phyloP scores from a whole-genome alignment of 768 basidiomycete species.

The Scleroderma bovista region DNA sequence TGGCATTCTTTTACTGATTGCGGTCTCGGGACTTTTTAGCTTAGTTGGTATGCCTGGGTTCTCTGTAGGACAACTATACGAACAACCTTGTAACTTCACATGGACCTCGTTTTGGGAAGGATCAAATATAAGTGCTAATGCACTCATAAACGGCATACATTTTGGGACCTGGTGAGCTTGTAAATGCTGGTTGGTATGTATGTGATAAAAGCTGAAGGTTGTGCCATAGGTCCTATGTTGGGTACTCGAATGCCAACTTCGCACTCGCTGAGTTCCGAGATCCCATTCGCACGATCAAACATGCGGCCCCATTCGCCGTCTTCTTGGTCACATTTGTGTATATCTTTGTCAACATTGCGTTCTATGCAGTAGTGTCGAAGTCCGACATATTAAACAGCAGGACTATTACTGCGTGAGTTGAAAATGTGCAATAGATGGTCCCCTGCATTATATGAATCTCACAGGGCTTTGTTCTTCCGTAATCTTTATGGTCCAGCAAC shows the following conservation, averaged over 20 bases:
- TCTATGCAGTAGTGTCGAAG: conserved; percentile 69
- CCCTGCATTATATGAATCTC: neutral
- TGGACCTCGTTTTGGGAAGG: conserved; percentile 66
- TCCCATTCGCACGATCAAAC: conserved; percentile 65
- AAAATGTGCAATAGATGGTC: neutral
- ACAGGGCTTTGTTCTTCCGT: conserved; percentile 66
- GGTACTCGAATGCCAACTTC: conserved; percentile 73
- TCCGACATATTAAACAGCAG: conserved; percentile 60
- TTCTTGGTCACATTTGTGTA: conserved; percentile 52
- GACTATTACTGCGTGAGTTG: conserved; percentile 57
- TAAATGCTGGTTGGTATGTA: no score
- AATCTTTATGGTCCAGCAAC: conserved; percentile 61
- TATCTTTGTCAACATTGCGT: conserved; percentile 62
- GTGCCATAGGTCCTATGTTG: conserved; percentile 64
- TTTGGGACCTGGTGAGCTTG: conserved; percentile 50
- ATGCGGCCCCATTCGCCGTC: conserved; percentile 65
- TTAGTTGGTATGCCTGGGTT: conserved; percentile 47
- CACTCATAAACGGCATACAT: conserved; percentile 59
- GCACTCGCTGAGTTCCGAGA: conserved; percentile 65
- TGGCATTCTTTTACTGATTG: conserved; percentile 46
- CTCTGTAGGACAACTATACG: conserved; percentile 43
- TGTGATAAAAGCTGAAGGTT: neutral
- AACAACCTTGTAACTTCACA: conserved; percentile 49
- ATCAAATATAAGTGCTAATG: conserved; percentile 47
- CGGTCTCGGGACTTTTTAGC: conserved; percentile 48